Percentiles rank a stretch among this genome's conserved stretches.
Conservation (phyloP, 1,284 basidiomycete genomes). For the Pseudozyma hubeiensis region DNA sequence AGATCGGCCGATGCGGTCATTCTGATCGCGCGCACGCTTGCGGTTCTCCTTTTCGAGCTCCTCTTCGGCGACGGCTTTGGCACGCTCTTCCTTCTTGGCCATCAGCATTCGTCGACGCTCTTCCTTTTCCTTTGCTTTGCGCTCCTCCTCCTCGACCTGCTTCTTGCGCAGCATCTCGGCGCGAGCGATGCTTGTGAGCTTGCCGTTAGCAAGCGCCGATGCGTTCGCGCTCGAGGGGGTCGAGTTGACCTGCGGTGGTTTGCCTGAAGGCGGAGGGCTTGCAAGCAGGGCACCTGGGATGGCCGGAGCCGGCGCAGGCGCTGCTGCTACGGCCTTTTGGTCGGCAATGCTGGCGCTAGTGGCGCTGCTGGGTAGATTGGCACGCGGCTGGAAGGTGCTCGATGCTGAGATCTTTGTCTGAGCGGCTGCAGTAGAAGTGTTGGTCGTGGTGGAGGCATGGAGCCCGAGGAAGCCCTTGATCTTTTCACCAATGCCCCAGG, state of each 20-base stretch:
- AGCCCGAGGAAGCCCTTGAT: constrained; percentile 59
- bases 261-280: constrained; percentile 24
- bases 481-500: constrained; percentile 54
- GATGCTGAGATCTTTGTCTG: constrained; percentile 43
- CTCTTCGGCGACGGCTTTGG: constrained; percentile 43
- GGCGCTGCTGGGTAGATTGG: constrained; percentile 11
- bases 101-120: constrained; percentile 48
- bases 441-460: constrained; percentile 37
- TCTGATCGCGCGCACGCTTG: constrained; percentile 47
- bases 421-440: constrained; percentile 18
- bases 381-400: constrained; percentile 34
- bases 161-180: constrained; percentile 54
- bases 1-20: constrained; percentile 27
- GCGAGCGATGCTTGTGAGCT: constrained; percentile 48
- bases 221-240: constrained; percentile 27
- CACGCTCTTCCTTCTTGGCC: constrained; percentile 48
- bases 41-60: constrained; percentile 44
- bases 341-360: constrained; percentile 3
- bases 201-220: constrained; percentile 25
- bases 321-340: constrained; percentile 9
- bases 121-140: constrained; percentile 50
- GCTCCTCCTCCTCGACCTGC: constrained; percentile 54
- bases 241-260: constrained; percentile 29
- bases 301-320: constrained; percentile 5
- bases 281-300: constrained; percentile 43